These are phyloP conservation scores for Gamsiella multidivaricata DNA, from an alignment of 192 early-diverging fungal genomes.

Conservation along the genomic window DNA sequence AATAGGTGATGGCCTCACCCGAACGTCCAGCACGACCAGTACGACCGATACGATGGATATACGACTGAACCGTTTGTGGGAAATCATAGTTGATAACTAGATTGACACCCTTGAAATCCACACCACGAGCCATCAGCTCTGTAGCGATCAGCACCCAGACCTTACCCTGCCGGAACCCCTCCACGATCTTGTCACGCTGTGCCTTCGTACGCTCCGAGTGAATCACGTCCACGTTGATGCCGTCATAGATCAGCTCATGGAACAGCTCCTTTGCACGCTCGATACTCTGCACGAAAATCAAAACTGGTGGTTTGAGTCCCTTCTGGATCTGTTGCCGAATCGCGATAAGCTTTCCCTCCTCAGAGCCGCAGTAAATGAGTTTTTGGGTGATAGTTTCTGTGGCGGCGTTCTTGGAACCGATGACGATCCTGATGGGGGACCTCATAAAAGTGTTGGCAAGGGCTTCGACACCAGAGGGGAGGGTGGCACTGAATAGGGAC, in stretches of 20 bases:
- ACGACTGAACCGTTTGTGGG: conserved; percentile 89
- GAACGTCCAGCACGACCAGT: conserved; percentile 95
- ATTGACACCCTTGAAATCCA: conserved; percentile 98
- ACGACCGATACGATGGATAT: conserved; percentile 98
- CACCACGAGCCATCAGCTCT: conserved; percentile 97
- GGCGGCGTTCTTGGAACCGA: conserved; percentile 92
- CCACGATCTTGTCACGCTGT: conserved; percentile 90
- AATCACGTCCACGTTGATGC: conserved; percentile 98
- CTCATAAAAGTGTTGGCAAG: conserved; percentile 94
- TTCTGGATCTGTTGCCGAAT: conserved; percentile 88
- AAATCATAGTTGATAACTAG: conserved; percentile 99
- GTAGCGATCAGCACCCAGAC: conserved; percentile 97
- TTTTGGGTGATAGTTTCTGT: conserved; percentile 92
- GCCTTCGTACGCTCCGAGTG: conserved; percentile 94
- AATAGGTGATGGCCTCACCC: conserved; percentile 94
- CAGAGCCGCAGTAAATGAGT: conserved; percentile 91
- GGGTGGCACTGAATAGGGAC: conserved; percentile 93
- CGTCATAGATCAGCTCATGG: conserved; percentile 95
- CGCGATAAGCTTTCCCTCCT: conserved; percentile 93
- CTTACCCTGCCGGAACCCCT: conserved; percentile 88
- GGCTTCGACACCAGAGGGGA: conserved; percentile 90
- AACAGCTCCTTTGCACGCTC: conserved; percentile 97
- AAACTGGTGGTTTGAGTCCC: conserved; percentile 89
- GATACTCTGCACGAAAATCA: conserved; percentile 98
- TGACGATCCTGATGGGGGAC: conserved; percentile 86